phyloP scores from a whole-genome alignment of 331 rosid genomes.

The Pyracantha coccinea region DNA sequence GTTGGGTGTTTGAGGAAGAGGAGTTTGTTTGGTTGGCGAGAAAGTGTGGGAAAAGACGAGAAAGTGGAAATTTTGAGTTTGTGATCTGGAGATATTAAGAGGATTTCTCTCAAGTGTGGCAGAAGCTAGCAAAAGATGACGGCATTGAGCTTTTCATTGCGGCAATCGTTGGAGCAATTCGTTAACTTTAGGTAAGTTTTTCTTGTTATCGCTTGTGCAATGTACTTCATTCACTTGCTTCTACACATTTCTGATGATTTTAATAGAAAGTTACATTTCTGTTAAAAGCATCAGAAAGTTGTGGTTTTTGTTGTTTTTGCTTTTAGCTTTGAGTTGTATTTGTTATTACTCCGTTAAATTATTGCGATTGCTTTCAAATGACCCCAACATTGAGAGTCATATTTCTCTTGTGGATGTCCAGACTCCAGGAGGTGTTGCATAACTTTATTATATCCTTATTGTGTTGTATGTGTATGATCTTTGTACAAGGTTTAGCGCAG shows the following conservation, averaged over 20 bases:
- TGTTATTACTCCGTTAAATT: neutral
- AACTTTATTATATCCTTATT: neutral
- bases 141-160: neutral
- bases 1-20: neutral
- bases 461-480: neutral
- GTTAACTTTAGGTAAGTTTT: slow-evolving; percentile 5
- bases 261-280: too few species aligned
- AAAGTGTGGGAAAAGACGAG: neutral
- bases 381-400: neutral
- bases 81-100: neutral
- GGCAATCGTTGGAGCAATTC: neutral
- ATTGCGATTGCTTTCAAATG: neutral
- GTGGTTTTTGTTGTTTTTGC: too few species aligned
- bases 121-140: neutral
- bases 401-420: neutral
- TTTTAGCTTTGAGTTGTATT: too few species aligned
- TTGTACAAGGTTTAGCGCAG: neutral
- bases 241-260: neutral
- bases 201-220: neutral
- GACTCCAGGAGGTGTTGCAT: neutral
- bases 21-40: slow-evolving; percentile 3
- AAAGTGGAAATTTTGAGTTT: neutral
- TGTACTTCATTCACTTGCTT: neutral
- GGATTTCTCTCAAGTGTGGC: neutral
- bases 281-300: too few species aligned